Conservation (phyloP, 2,329 filamentous ascomycete species). For the Emmonsia crescens region DNA sequence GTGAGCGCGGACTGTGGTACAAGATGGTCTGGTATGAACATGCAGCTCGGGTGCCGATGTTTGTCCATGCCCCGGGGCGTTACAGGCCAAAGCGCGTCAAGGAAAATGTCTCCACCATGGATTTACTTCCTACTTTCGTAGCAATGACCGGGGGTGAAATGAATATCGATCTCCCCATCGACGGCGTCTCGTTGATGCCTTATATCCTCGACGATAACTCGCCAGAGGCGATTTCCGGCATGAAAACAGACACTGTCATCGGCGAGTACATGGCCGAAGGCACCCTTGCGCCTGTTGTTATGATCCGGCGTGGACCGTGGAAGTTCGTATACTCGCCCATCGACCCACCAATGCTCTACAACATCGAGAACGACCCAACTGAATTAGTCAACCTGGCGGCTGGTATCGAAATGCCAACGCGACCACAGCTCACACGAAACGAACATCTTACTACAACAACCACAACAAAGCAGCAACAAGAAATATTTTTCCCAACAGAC, state of each 20-base stretch:
- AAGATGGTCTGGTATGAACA: slow-evolving; percentile 97
- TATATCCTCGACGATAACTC: slow-evolving; percentile 51
- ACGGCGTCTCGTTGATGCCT: slow-evolving; percentile 72
- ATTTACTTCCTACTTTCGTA: slow-evolving; percentile 79
- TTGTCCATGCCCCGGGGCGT: slow-evolving; percentile 67
- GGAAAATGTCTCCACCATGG: slow-evolving; percentile 81
- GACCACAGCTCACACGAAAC: slow-evolving; percentile 29
- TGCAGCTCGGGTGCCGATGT: slow-evolving; percentile 76
- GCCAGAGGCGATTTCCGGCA: slow-evolving; percentile 23
- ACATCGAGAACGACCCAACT: slow-evolving; percentile 62
- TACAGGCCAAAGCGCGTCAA: slow-evolving; percentile 66
- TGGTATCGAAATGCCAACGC: slow-evolving; percentile 27
- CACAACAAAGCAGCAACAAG: slow-evolving; percentile 10
- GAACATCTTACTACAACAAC: slow-evolving; percentile 21
- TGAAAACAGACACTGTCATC: slow-evolving; percentile 68
- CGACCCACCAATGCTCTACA: slow-evolving; percentile 75
- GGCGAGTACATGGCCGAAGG: slow-evolving; percentile 94
- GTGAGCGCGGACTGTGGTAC: slow-evolving; percentile 84
- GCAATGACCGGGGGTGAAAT: slow-evolving; percentile 66
- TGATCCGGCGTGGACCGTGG: slow-evolving; percentile 83
- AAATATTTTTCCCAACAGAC: neutral
- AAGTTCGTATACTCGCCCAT: slow-evolving; percentile 82
- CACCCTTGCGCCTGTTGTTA: slow-evolving; percentile 78
- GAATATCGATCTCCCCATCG: slow-evolving; percentile 64
- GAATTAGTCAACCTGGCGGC: slow-evolving; percentile 61